A percentile compares a stretch with the other conserved stretches of the same genome.
These are phyloP conservation scores for Oemleria cerasiformis DNA, from an alignment of 306 rosid genomes.

Conservation along the genomic window DNA sequence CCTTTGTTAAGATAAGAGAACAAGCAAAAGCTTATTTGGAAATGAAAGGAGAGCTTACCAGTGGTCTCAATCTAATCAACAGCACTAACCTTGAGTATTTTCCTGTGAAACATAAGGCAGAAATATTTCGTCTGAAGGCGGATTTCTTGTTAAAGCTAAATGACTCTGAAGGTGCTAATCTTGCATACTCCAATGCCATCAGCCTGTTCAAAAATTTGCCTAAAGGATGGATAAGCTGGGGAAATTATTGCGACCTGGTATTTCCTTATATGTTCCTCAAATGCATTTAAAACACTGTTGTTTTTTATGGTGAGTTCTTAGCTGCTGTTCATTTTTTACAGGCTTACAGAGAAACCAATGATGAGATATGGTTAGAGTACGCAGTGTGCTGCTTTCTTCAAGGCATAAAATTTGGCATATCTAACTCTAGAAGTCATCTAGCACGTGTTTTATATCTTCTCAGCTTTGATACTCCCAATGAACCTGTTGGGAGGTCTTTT, in stretches of 20 bases:
- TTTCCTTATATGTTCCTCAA: constrained; percentile 20
- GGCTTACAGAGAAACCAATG: constrained; percentile 87
- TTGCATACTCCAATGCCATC: constrained; percentile 78
- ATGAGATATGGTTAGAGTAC: constrained; percentile 95
- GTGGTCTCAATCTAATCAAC: constrained; percentile 80
- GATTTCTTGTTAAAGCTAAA: constrained; percentile 79
- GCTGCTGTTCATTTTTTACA: constrained; percentile 30
- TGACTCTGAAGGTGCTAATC: constrained; percentile 80
- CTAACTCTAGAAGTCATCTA: constrained; percentile 94
- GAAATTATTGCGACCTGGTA: constrained; percentile 97
- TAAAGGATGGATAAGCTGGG: constrained; percentile 99
- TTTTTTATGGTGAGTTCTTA: constrained; percentile 25
- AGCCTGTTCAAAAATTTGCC: constrained; percentile 86
- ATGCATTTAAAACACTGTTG: constrained; percentile 19
- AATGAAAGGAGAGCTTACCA: constrained; percentile 81
- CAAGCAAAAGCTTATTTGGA: constrained; percentile 93
- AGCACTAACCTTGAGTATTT: constrained; percentile 93
- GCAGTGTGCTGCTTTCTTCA: constrained; percentile 96
- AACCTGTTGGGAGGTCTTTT: constrained; percentile 90
- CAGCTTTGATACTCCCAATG: constrained; percentile 88
- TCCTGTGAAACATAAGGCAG: constrained; percentile 91
- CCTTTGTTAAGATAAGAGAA: constrained; percentile 94
- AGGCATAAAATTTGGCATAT: constrained; percentile 90
- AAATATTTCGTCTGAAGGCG: constrained; percentile 84
- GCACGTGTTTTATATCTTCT: constrained; percentile 97